Conservation (phyloP, 164 flowering plant genomes). For the Warburgia ugandensis region DNA sequence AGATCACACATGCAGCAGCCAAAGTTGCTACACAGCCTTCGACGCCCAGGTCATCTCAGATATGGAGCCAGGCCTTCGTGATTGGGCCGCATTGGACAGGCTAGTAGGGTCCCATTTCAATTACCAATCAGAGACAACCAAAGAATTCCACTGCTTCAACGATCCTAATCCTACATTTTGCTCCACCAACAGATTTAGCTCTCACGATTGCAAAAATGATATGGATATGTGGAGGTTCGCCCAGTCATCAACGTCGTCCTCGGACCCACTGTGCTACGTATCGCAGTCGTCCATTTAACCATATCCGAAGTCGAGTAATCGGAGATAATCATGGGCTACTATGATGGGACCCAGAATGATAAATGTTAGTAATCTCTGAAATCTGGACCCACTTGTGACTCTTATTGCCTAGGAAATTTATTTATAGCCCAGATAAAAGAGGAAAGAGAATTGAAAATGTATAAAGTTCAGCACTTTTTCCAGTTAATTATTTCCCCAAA, state of each 20-base stretch:
- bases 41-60: slow-evolving; percentile 1
- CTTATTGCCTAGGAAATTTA: too few species aligned
- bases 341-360: too few species aligned
- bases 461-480: too few species aligned
- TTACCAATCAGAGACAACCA: slow-evolving; percentile 29
- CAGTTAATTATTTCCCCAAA: too few species aligned
- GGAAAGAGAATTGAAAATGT: too few species aligned
- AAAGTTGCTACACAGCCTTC: slow-evolving; percentile 6
- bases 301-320: too few species aligned
- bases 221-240: slow-evolving; percentile 53
- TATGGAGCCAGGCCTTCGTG: slow-evolving; percentile 13
- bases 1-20: slow-evolving; percentile 33
- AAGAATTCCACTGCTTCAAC: slow-evolving; percentile 29
- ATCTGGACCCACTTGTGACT: too few species aligned
- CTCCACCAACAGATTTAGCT: too few species aligned
- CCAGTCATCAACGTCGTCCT: slow-evolving; percentile 37
- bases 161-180: too few species aligned
- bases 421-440: too few species aligned
- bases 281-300: background rate
- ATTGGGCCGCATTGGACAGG: slow-evolving; percentile 56
- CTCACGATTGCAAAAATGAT: slow-evolving; percentile 30
- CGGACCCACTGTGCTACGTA: slow-evolving; percentile 30
- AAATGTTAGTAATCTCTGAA: too few species aligned
- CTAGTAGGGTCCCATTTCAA: slow-evolving; percentile 62
- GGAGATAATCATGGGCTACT: too few species aligned